Evolutionary conservation across 2,329 filamentous ascomycete genomes (phyloP), one percentile per base, ranked within the genome.

Genomic region (Drechslerella coelobrocha): DNA sequence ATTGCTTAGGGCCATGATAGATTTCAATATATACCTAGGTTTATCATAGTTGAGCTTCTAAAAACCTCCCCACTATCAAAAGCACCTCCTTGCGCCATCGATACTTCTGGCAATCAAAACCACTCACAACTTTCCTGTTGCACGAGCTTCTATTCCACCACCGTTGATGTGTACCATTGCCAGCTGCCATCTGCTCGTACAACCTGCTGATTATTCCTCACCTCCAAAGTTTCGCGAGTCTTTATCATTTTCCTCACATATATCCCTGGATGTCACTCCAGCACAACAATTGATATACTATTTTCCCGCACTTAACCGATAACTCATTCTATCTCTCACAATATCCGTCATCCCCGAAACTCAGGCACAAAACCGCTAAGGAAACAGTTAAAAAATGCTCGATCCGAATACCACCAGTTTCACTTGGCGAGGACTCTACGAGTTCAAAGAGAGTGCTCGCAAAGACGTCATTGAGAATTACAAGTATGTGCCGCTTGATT

Each of bases 321-420:
- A n/a, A n/a, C n/a, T n/a, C n/a, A n/a, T n/a, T n/a, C n/a, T n/a
- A n/a, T n/a, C n/a, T n/a, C n/a, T n/a, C n/a, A n/a, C n/a, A n/a
- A n/a, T n/a, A n/a, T n/a, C n/a, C 29, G 29, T 17, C 5, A n/a
- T 21, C 8, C n/a, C 41, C 4, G 19, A 14, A 45, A 6, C n/a
- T n/a, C n/a, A n/a, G n/a, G n/a, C 41, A 45, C 17, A n/a, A 45
- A 6, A 23, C 5, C 10, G 8, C 41, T 39, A 4, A 4, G 4
- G 12, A 39, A 47, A 50, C 17, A 19, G 9, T 23, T 14, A 10
- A 34, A 24, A 34, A 6, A 62, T 62, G 50, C 52, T 60, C 7
- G 66, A 71, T 12, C 59, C 61, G 41, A 62, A 71, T 31, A 63
- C 45, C 34, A 55, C 50, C 48, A 71, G 66, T 26, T 71, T 71